A percentile compares a stretch with the other conserved stretches of the same genome.
Evolutionary conservation across 23 red algal species (phyloP).

Genomic region (Gracilaria gracilis): DNA sequence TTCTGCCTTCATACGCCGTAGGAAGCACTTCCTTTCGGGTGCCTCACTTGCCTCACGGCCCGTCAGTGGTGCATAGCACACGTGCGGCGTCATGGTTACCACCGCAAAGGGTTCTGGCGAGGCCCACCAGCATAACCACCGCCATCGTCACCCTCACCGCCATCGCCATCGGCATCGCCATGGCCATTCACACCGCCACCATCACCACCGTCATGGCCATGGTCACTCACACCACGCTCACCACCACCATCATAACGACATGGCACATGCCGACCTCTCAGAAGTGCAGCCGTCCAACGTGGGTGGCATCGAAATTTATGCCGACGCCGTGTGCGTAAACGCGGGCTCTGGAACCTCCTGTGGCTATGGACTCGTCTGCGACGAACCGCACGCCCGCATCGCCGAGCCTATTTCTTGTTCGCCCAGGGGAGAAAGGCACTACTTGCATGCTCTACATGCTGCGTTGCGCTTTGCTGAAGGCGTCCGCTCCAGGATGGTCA

Average conservation of each 20-base stretch:
- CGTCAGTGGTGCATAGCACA: background rate
- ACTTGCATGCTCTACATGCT: background rate
- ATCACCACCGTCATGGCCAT: background rate
- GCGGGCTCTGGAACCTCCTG: background rate
- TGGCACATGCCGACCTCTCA: background rate
- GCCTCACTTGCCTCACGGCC: background rate
- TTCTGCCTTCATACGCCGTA: background rate
- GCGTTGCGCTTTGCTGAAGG: conserved; percentile 41
- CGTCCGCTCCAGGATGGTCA: conserved; percentile 21
- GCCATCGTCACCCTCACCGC: background rate
- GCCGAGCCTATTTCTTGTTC: conserved; percentile 22
- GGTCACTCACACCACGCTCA: background rate
- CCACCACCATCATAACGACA: background rate
- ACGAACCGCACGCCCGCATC: conserved; percentile 20
- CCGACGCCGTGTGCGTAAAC: background rate
- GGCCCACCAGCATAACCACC: background rate
- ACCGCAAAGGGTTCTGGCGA: background rate
- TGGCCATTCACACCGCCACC: conserved; percentile 1
- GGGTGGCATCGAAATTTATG: background rate
- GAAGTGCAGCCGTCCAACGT: background rate
- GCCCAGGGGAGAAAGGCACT: background rate
- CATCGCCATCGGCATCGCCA: background rate
- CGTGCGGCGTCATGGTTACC: background rate
- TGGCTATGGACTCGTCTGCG: conserved; percentile 33
- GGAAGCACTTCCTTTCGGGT: background rate